Conservation (phyloP, 331 rosid genomes). For the Acacia pycnantha region DNA sequence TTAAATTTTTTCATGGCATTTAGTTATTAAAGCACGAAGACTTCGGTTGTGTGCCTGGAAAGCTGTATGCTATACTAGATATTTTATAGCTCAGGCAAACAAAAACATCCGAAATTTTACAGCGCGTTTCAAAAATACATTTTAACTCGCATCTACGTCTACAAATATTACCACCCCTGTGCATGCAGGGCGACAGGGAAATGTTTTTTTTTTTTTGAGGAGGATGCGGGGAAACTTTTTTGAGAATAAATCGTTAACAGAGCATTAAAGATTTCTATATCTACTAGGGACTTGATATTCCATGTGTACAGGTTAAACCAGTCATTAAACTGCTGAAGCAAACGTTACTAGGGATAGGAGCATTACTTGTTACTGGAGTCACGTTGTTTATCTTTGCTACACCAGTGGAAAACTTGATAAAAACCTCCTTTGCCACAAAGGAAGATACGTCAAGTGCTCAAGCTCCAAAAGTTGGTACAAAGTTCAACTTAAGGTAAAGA, state of each 20-base stretch:
- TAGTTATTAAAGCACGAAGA: constrained; percentile 3
- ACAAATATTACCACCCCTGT: neutral
- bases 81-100: neutral
- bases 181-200: neutral
- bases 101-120: constrained; percentile 12
- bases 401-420: constrained; percentile 74
- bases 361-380: constrained; percentile 81
- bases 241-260: neutral
- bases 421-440: constrained; percentile 47
- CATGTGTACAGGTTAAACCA: constrained; percentile 82
- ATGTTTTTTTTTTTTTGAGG: no score
- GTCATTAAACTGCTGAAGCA: constrained; percentile 87
- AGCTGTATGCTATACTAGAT: constrained; percentile 21
- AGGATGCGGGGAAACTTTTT: neutral
- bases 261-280: neutral
- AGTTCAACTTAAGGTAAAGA: constrained; percentile 64
- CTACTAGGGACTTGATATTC: constrained; percentile 11
- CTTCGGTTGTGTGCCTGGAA: constrained; percentile 10
- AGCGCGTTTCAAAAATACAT: constrained; percentile 12
- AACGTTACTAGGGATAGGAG: constrained; percentile 93
- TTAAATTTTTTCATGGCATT: neutral
- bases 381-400: constrained; percentile 76
- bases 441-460: constrained; percentile 42
- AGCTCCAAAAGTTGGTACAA: constrained; percentile 53
- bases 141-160: neutral